phyloP scores from a whole-genome alignment of 257 asterid genomes.

The Nicotiana paniculata region DNA sequence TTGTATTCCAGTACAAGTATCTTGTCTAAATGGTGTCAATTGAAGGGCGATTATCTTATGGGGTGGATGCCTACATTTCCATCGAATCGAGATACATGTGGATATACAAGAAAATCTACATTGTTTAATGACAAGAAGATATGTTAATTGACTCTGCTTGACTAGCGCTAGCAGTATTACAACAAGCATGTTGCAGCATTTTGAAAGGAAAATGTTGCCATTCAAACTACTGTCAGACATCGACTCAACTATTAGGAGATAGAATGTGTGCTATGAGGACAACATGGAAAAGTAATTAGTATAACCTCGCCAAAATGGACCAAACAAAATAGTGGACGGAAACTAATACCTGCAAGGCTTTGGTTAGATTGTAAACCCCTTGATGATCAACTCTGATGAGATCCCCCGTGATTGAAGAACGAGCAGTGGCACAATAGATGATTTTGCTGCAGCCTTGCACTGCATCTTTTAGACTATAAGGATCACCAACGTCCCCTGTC shows the following conservation, averaged over 20 bases:
- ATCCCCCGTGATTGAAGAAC: constrained; percentile 88
- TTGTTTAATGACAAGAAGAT: background rate
- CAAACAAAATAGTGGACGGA: background rate
- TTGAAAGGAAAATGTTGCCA: background rate
- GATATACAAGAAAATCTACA: background rate
- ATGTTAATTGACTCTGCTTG: background rate
- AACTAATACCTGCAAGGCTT: constrained; percentile 76
- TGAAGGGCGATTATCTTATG: background rate
- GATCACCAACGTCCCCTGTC: constrained; percentile 91
- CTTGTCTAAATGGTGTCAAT: background rate
- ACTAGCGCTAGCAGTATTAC: background rate
- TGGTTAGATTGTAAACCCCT: constrained; percentile 90
- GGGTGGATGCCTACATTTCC: background rate
- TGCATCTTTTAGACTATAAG: constrained; percentile 56
- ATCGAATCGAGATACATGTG: background rate
- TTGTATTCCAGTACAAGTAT: background rate
- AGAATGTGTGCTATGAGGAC: background rate
- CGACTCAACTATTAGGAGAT: background rate
- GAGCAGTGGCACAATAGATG: constrained; percentile 94
- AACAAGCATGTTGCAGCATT: background rate
- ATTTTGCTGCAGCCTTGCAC: constrained; percentile 91
- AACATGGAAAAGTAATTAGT: background rate
- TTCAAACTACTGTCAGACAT: background rate
- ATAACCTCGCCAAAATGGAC: background rate
- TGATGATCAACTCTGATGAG: constrained; percentile 84